phyloP scores from a whole-genome alignment of 495 filamentous ascomycete genomes.

The Bombardia bombarda region DNA sequence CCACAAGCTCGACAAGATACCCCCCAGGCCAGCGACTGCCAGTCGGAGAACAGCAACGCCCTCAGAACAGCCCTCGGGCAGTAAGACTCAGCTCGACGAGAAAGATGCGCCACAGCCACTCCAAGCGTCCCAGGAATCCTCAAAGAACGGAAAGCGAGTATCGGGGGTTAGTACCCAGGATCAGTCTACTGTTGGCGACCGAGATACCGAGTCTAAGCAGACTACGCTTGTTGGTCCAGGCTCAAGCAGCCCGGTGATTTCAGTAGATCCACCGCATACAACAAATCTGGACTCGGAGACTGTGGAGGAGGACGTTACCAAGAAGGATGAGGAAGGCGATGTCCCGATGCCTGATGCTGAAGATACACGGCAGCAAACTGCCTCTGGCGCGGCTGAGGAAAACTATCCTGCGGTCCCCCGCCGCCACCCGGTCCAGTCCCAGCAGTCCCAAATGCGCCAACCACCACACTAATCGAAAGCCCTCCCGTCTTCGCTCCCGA shows the following conservation, averaged over 20 bases:
- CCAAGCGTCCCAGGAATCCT: slow-evolving; percentile 20
- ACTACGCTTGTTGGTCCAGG: slow-evolving; percentile 30
- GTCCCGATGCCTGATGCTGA: slow-evolving; percentile 55
- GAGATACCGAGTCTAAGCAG: slow-evolving; percentile 40
- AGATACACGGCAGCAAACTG: slow-evolving; percentile 6
- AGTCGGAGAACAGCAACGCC: slow-evolving; percentile 47
- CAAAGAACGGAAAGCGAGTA: slow-evolving; percentile 32
- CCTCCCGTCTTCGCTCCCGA: slow-evolving; percentile 25
- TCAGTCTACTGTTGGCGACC: slow-evolving; percentile 33
- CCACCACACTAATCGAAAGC: slow-evolving; percentile 17
- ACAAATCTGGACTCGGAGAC: slow-evolving; percentile 12
- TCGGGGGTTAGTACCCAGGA: slow-evolving; percentile 37
- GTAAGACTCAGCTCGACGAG: slow-evolving; percentile 38
- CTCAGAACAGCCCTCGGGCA: slow-evolving; percentile 46
- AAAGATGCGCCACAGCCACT: slow-evolving; percentile 30
- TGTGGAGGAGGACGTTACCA: slow-evolving; percentile 17
- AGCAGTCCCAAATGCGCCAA: slow-evolving; percentile 19
- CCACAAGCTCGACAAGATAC: slow-evolving; percentile 56
- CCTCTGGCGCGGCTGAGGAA: slow-evolving; percentile 19
- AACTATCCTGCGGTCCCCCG: slow-evolving; percentile 44
- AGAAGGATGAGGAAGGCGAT: slow-evolving; percentile 49
- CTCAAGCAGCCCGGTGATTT: slow-evolving; percentile 32
- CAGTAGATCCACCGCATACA: slow-evolving; percentile 33
- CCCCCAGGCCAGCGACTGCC: slow-evolving; percentile 41
- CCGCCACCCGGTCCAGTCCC: slow-evolving; percentile 49